Evolutionary conservation across 768 basidiomycete genomes (phyloP).

Genomic region (Grammothele lineata): DNA sequence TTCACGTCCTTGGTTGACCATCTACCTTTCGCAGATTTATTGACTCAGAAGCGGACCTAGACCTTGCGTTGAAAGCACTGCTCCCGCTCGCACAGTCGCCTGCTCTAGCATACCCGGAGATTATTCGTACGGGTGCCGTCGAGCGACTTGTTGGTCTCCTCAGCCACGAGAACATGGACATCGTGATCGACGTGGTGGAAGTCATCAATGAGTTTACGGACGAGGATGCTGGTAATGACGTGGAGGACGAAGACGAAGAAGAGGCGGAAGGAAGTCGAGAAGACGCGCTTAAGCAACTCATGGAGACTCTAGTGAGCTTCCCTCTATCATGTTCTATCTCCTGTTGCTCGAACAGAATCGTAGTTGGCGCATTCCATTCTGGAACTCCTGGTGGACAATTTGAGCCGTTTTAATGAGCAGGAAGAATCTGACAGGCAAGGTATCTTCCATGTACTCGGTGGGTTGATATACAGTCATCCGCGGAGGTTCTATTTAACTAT

Average conservation of each 20-base stretch:
- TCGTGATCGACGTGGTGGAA: slow-evolving; percentile 93
- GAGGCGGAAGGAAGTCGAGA: slow-evolving; percentile 54
- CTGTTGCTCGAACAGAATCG: no score
- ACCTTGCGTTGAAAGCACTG: slow-evolving; percentile 78
- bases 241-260: slow-evolving; percentile 60
- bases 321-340: no score
- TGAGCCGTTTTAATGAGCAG: slow-evolving; percentile 80
- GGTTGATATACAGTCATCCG: slow-evolving; percentile 4
- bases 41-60: slow-evolving; percentile 95
- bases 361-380: slow-evolving; percentile 82
- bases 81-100: slow-evolving; percentile 88
- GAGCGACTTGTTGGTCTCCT: slow-evolving; percentile 76
- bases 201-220: slow-evolving; percentile 93
- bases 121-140: slow-evolving; percentile 73
- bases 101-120: slow-evolving; percentile 80
- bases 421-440: slow-evolving; percentile 93
- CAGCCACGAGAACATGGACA: slow-evolving; percentile 95
- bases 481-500: not conserved
- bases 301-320: slow-evolving; percentile 65
- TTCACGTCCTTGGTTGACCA: not conserved
- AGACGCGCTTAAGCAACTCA: slow-evolving; percentile 67
- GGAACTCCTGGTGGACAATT: slow-evolving; percentile 87
- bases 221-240: slow-evolving; percentile 87
- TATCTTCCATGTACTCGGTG: slow-evolving; percentile 89
- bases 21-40: slow-evolving; percentile 81